Evolutionary conservation across 306 rosid species (phyloP), one percentile per base, ranked within the genome.

Genomic region (Vigna trinervia): DNA sequence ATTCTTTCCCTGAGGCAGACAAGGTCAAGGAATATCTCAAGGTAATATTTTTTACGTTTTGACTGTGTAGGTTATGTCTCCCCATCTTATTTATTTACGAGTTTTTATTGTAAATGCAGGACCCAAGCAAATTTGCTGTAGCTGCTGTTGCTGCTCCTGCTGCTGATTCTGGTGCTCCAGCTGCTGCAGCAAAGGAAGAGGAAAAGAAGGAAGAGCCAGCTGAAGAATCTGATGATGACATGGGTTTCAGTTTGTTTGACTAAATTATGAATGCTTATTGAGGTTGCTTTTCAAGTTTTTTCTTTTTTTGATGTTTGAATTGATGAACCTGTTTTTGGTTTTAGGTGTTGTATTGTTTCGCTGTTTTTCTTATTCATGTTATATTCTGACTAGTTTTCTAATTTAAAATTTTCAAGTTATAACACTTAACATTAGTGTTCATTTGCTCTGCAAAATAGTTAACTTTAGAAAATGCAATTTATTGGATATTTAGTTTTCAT

Each of bases 191-290:
- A 1, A 84, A 84, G 68, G 88, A 13, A 26, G 97, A 92, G 68
- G 91, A 84, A 10, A 87, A 88, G 88, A 85, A 90, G 65, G 94
- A 86, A 0, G 97, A 94, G 60, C 90, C 97, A 0, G 95, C 85
- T 0, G 88, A 85, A 45, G 88, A 85, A 12, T 85, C 86, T 1
- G 86, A 85, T 12, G 88, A 79, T 1, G 86, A 85, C 38, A 58
- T 85, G 70, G 84, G 80, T 32, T 79, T 82, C 15, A 12, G 86
- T 9, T 30, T 85, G 34, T 85, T 85, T 52, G 88, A 81, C 28
- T 84, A 71, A 14, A 2, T 38, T 15, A 5, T 65, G 43, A 0
- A 4, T 65, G 10, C 6, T 56, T 45, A 0, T 77, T 22, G 5
- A 34, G 48, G 13, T 32, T 28, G 23, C 12, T 60, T 11, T 47